Base-by-base conservation (phyloP, 2,329 filamentous ascomycete genomes). In the Colletotrichum cereale region DNA sequence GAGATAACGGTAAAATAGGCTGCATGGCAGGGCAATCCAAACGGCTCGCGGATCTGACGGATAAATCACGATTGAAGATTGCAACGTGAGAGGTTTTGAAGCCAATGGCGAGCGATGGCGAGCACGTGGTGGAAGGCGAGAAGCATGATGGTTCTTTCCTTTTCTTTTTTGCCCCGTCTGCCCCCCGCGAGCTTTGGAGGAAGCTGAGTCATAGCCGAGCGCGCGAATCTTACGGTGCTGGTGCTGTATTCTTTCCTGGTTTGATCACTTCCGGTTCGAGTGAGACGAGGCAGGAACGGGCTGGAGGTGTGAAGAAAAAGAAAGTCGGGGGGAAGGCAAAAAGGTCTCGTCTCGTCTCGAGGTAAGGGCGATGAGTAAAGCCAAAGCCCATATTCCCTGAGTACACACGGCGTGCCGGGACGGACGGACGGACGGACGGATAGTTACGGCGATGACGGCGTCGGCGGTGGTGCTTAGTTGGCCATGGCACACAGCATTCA, bases 61-160 rank as follows among this genome's bases (percentile, higher is more conserved):
- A 60, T 60, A 66, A 52, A 60, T 34, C 8, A 14, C 34, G 55
- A 18, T 40, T 40, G n/a, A 14, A 21, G 12, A 8, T 10, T 6
- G 3, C 12, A 26, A 38, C 2, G 38, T 7, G 62, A 36, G 16
- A 5, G 26, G 3, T 29, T 38, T 21, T 36, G n/a, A 21, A 31
- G n/a, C 62, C 62, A 66, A 66, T 66, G 52, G 26, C 36, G 40
- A 40, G 52, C n/a, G 52, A 60, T n/a, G 62, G 62, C 53, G 52
- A 66, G 62, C 62, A 66, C 62, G 62, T 60, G 61, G 61, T 63
- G n/a, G 10, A 44, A 44, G 48, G 40, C 24, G 52, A 57, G 62
- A 66, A 52, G 40, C 62, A 65, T 53, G 62, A 60, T 50, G 62
- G 62, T 31, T 12, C 11, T 38, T 26, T 36, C 26, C 11, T 21